These are phyloP conservation scores for Tagetes patula DNA, from an alignment of 129 eudicot genomes.

Conservation along the genomic window DNA sequence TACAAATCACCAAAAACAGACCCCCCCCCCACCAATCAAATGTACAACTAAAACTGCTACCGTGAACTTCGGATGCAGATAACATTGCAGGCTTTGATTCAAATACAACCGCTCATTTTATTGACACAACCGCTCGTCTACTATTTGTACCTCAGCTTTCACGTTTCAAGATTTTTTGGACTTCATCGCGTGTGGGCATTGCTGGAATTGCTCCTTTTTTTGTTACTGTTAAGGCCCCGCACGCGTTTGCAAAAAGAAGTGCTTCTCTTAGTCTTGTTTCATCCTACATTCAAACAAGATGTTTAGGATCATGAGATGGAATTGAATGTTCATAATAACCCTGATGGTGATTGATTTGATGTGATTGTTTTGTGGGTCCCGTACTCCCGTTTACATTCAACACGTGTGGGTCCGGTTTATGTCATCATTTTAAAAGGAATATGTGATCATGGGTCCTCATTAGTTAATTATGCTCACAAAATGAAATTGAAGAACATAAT, in stretches of 20 bases:
- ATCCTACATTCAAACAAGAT: slow-evolving; percentile 48
- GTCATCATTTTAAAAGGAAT: background rate
- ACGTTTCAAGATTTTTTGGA: slow-evolving; percentile 42
- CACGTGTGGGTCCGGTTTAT: background rate
- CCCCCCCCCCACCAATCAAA: background rate
- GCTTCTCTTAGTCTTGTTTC: slow-evolving; percentile 73
- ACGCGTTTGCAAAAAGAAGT: slow-evolving; percentile 78
- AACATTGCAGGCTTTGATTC: slow-evolving; percentile 20
- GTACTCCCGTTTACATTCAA: background rate
- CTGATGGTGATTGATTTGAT: background rate
- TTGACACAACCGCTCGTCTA: background rate
- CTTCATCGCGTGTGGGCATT: slow-evolving; percentile 71
- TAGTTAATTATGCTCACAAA: background rate
- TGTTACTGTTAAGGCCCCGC: slow-evolving; percentile 83
- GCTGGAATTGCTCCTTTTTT: slow-evolving; percentile 88
- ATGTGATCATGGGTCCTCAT: slow-evolving; percentile 16
- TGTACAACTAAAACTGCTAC: slow-evolving; percentile 23
- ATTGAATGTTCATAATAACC: background rate
- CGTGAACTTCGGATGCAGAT: background rate
- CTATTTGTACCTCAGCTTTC: slow-evolving; percentile 11
- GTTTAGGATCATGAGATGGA: background rate
- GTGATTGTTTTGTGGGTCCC: slow-evolving; percentile 8
- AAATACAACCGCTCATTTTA: slow-evolving; percentile 16
- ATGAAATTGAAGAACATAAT: background rate
- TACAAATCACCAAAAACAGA: background rate